Evolutionary conservation across 768 basidiomycete species (phyloP), one percentile per base, ranked within the genome.

Genomic region (Cytidiella melzeri): DNA sequence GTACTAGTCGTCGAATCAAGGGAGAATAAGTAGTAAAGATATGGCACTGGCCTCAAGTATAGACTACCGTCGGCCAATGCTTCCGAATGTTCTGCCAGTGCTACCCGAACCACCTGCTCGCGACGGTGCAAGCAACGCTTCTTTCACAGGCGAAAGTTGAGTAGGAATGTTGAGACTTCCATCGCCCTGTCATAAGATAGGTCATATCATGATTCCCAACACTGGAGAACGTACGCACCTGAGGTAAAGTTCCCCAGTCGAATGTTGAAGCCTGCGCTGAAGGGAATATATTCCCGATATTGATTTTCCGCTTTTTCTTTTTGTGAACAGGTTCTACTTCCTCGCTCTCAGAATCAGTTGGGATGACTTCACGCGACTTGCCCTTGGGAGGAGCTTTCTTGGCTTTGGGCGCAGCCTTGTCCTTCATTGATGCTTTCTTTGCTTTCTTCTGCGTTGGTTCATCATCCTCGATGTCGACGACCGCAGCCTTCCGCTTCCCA

Each of bases 221-320:
- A 48, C 40, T 45, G 39, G 53, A 27, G 11, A 21, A 12, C 20
- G 34, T 20, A 57, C 57, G 39, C 52, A 75, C 76, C 62, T 67
- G 65, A 28, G 62, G 58, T 42, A 73, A 53, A 53, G 73, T 67
- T 53, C 73, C 69, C 67, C 80, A 80, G 20, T 71, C 58, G 41
- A 73, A 74, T 15, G 71, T 66, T 15, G 63, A 53, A 15, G 72
- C 69, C 48, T 72, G 66, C 28, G 69, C 66, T 21, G 65, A 47
- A 24, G 15, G 69, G 67, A 57, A 83, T 83, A n/a, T n/a, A n/a
- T n/a, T n/a, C n/a, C n/a, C n/a, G n/a, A 84, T 55, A 51, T 81
- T 80, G 47, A 87, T 79, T 65, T 81, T 85, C 53, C 83, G 75
- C 58, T 79, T 84, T 67, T 84, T 86, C 69, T 83, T 84, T 67